Conservation (phyloP, 371 early-diverging fungal genomes). For the Syncephalis plumigaleata region DNA sequence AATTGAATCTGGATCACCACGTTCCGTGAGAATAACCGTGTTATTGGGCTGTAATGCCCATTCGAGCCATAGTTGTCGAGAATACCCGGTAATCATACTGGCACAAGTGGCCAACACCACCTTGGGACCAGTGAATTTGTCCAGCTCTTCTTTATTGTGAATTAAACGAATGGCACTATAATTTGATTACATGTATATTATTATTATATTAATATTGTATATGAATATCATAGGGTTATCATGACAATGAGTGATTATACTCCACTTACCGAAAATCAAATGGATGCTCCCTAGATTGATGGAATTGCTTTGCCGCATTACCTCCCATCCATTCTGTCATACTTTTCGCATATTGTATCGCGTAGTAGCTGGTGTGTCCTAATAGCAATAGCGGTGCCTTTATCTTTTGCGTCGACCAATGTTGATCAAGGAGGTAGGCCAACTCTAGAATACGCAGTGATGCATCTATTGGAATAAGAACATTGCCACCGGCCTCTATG, state of each 20-base stretch:
- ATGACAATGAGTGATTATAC: neutral
- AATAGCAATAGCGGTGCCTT: conserved; percentile 59
- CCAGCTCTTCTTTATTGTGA: conserved; percentile 53
- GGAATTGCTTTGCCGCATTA: conserved; percentile 45
- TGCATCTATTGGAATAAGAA: conserved; percentile 80
- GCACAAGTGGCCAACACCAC: conserved; percentile 68
- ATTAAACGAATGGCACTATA: conserved; percentile 28
- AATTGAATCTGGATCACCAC: conserved; percentile 52
- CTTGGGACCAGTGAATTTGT: conserved; percentile 47
- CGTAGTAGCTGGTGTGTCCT: conserved; percentile 50
- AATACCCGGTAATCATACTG: conserved; percentile 64
- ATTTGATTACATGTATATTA: neutral
- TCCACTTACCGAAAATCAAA: conserved; percentile 67
- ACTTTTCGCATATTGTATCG: conserved; percentile 65
- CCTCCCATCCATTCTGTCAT: conserved; percentile 96
- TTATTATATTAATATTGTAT: neutral
- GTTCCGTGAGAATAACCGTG: conserved; percentile 57
- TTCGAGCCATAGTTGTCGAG: conserved; percentile 54
- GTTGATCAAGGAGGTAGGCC: conserved; percentile 69
- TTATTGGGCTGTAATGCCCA: conserved; percentile 39
- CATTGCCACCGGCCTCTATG: conserved; percentile 48
- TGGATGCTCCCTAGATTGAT: conserved; percentile 61
- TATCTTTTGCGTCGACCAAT: conserved; percentile 53
- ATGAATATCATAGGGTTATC: neutral
- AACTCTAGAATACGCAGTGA: conserved; percentile 88